These are phyloP conservation scores for Trichophyton verrucosum DNA, from an alignment of 2,329 filamentous ascomycete genomes.

Conservation along the genomic window DNA sequence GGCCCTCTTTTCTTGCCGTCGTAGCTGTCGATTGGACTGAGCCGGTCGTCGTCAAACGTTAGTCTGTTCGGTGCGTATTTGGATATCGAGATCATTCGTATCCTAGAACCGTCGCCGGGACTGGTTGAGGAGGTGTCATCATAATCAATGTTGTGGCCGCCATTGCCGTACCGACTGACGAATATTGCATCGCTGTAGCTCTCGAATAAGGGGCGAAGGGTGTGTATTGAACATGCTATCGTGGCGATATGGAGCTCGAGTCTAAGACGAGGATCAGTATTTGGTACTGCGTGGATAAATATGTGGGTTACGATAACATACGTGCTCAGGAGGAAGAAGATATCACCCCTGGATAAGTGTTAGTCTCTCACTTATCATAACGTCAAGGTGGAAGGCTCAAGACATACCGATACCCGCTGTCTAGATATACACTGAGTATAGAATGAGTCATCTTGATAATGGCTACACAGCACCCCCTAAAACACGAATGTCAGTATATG, in stretches of 20 bases:
- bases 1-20: neutral
- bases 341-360: conserved; percentile 8
- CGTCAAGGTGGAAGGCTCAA: neutral
- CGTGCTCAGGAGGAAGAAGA: conserved; percentile 16
- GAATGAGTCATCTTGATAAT: conserved; percentile 31
- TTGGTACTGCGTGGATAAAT: neutral
- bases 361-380: neutral
- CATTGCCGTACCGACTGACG: neutral
- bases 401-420: conserved; percentile 26
- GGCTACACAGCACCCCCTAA: conserved; percentile 30
- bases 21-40: neutral
- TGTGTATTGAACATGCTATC: conserved; percentile 30
- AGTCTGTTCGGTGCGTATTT: neutral
- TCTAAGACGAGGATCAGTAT: conserved; percentile 15
- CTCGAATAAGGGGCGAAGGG: conserved; percentile 28
- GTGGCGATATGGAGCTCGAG: conserved; percentile 33
- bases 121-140: neutral
- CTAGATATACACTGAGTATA: conserved; percentile 22
- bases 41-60: neutral
- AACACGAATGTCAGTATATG: neutral
- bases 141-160: neutral
- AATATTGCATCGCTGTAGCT: neutral
- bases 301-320: conserved; percentile 7
- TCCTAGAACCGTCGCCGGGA: neutral
- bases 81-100: conserved; percentile 6